Evolutionary conservation across 2,329 filamentous ascomycete genomes (phyloP).

Genomic region (Plectosphaerella sp.): DNA sequence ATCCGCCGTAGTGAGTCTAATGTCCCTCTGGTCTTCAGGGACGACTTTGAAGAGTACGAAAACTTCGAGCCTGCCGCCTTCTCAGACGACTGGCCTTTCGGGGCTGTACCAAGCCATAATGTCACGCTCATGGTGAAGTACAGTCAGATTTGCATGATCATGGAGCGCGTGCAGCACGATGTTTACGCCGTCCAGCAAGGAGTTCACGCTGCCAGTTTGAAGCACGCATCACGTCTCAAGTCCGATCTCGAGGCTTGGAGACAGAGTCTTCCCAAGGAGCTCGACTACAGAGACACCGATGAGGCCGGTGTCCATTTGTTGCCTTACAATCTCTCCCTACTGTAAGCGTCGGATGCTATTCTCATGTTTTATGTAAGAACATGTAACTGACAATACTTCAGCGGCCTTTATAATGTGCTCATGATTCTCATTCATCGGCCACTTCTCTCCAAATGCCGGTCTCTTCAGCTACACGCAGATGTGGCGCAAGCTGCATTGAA

Average conservation of each 20-base stretch:
- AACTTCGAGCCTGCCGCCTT: conserved; percentile 36
- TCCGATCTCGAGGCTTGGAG: conserved; percentile 37
- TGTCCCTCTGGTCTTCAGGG: conserved; percentile 43
- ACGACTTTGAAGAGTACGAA: conserved; percentile 49
- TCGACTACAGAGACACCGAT: conserved; percentile 29
- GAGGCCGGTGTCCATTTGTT: conserved; percentile 25
- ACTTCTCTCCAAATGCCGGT: conserved; percentile 44
- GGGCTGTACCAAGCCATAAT: conserved; percentile 30
- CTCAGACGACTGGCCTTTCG: conserved; percentile 23
- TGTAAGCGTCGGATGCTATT: conserved; percentile 17
- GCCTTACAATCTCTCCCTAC: conserved; percentile 37
- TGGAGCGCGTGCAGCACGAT: conserved; percentile 39
- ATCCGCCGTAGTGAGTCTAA: conserved; percentile 25
- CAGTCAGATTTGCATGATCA: conserved; percentile 39
- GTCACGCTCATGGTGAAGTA: conserved; percentile 35
- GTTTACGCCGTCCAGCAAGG: conserved; percentile 37
- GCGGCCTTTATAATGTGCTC: conserved; percentile 44
- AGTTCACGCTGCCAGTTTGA: conserved; percentile 26
- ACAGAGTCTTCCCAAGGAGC: conserved; percentile 32
- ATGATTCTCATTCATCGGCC: conserved; percentile 49
- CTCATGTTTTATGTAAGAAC: conserved; percentile 1
- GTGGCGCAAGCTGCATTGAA: conserved; percentile 37
- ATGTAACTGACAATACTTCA: background rate
- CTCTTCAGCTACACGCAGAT: conserved; percentile 33
- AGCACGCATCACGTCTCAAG: conserved; percentile 30